Conservation (phyloP, 2,329 filamentous ascomycete species). For the Emericellopsis atlantica region DNA sequence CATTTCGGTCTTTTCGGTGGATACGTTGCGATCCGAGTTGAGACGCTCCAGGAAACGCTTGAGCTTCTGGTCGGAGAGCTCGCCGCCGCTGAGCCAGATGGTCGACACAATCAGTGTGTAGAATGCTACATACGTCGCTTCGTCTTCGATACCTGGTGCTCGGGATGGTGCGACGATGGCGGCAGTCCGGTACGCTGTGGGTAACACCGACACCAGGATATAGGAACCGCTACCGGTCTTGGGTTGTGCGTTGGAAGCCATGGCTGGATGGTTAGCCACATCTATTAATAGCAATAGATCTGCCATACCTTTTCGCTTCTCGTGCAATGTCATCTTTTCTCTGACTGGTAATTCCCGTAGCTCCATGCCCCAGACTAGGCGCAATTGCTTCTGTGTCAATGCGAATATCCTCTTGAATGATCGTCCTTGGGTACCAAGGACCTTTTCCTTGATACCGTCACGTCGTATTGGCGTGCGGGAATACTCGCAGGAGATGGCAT, state of each 20-base stretch:
- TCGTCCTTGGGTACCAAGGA: constrained; percentile 57
- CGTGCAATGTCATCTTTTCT: constrained; percentile 71
- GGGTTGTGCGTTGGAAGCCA: constrained; percentile 33
- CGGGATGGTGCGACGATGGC: constrained; percentile 56
- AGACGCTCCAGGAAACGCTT: constrained; percentile 61
- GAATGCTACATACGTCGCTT: constrained; percentile 70
- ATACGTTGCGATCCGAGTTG: constrained; percentile 64
- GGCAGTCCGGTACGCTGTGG: constrained; percentile 51
- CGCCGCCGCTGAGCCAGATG: constrained; percentile 62
- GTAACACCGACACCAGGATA: constrained; percentile 64
- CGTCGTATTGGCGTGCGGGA: constrained; percentile 46
- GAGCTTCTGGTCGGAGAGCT: constrained; percentile 66
- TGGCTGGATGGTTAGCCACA: constrained; percentile 15
- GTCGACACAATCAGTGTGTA: constrained; percentile 71
- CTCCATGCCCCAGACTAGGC: constrained; percentile 77
- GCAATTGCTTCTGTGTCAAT: constrained; percentile 60
- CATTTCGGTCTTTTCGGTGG: constrained; percentile 62
- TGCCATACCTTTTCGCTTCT: constrained; percentile 56
- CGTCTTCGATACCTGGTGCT: constrained; percentile 50
- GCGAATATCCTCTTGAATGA: constrained; percentile 69
- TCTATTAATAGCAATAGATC: not conserved
- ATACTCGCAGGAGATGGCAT: constrained; percentile 54
- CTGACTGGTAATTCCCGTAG: constrained; percentile 69
- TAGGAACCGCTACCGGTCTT: constrained; percentile 56
- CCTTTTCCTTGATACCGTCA: constrained; percentile 53